Base-by-base conservation (phyloP, 106 monocot genomes). In the Gastrodia elata region DNA sequence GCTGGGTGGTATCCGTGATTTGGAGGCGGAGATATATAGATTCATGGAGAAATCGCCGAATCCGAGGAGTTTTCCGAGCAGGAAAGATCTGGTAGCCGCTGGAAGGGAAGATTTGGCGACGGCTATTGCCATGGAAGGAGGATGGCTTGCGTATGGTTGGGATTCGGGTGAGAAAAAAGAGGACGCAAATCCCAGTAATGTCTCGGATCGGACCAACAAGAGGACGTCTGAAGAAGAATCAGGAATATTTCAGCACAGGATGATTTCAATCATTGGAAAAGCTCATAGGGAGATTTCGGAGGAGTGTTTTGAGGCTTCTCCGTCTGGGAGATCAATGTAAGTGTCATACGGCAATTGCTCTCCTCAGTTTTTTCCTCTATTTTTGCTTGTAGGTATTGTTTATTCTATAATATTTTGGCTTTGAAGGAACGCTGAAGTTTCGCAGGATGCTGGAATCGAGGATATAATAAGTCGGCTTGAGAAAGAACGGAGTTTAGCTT, bases 31-130 rank as follows among this genome's bases (percentile, higher is more conserved):
- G 78, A 76, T 94, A 2, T 89, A 72, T 72, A 85, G 82, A 7
- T 94, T 94, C 85, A 94, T 94, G 94, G 39, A 22, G 73, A 69
- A 28, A 10, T 94, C 94, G 0, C n/a, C 55, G 38, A 85, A 85
- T 6, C 94, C 94, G 0, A 68, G 4, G 2, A 0, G 8, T 3
- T 94, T 94, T 42, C 94, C 94, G 13, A 85, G 83, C 16, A 85
- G 39, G 55, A 67, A 78, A 15, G 89, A 85, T 70, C 87, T 94
- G 74, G 27, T 87, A 9, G 80, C 65, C 13, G 83, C 85, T 20
- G 94, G 94, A 38, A 77, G 91, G 70, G 39, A 55, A 39, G 91
- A 94, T 56, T 71, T 94, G 80, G 94, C 77, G 5, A 77, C 72
- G 36, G 84, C 91, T 16, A 85, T 91, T 4, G 76, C 70, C 4